Evolutionary conservation across 2,329 filamentous ascomycete species (phyloP).

Genomic region (Dothistroma septosporum): DNA sequence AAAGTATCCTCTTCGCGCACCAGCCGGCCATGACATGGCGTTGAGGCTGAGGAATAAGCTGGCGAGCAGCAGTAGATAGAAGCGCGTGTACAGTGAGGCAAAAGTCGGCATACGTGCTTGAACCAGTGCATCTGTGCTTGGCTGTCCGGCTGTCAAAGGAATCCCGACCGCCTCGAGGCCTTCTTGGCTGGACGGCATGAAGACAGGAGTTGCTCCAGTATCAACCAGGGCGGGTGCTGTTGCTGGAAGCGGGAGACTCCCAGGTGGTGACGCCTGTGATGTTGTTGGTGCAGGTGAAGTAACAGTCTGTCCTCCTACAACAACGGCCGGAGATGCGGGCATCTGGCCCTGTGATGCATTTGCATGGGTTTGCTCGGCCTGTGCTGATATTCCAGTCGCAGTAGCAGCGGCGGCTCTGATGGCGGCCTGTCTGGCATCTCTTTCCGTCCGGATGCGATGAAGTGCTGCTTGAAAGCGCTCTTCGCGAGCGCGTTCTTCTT

Average conservation of each 20-base stretch:
- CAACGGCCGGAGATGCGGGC: not conserved
- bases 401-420: not conserved
- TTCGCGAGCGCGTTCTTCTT: slow-evolving; percentile 28
- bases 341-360: not conserved
- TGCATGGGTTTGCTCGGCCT: not conserved
- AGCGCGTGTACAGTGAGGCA: slow-evolving; percentile 57
- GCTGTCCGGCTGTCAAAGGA: slow-evolving; percentile 39
- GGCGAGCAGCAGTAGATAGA: slow-evolving; percentile 57
- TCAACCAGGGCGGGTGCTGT: slow-evolving; percentile 34
- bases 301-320: not conserved
- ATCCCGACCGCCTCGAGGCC: slow-evolving; percentile 33
- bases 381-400: not conserved
- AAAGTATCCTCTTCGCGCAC: slow-evolving; percentile 52
- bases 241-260: slow-evolving; percentile 9
- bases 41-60: slow-evolving; percentile 58
- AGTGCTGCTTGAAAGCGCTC: slow-evolving; percentile 23
- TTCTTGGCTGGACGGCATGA: slow-evolving; percentile 59
- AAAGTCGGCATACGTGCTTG: slow-evolving; percentile 37
- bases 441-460: slow-evolving; percentile 23
- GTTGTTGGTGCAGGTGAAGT: not conserved
- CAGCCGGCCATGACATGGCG: slow-evolving; percentile 54
- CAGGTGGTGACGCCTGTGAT: not conserved
- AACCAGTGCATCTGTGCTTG: slow-evolving; percentile 14
- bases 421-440: slow-evolving; percentile 14
- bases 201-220: slow-evolving; percentile 50